Base-by-base conservation (phyloP, 2,329 filamentous ascomycete species). In the Penicillium sclerotigenum region DNA sequence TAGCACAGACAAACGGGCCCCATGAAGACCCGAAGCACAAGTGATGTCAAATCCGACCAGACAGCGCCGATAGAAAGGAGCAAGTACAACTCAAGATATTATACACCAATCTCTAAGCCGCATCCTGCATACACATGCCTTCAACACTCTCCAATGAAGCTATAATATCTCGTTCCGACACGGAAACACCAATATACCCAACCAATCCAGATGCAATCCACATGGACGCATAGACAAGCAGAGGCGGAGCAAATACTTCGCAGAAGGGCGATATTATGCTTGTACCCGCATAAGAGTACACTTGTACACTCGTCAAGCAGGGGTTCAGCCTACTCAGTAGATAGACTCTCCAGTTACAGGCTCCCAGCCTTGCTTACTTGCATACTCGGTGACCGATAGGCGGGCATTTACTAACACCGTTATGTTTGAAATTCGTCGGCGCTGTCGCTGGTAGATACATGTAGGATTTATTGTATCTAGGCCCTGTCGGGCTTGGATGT, bases 1-100 rank as follows among this genome's bases (percentile, higher is more conserved):
- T 56, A 14, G 18, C 56, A 49, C 53, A 48, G 34, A 28, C 52
- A 52, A 58, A 52, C 53, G 47, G 37, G 28, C 10, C n/a, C 31
- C 8, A 36, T 34, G 16, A 42, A 29, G 5, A 34, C 28, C 6
- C 9, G 22, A 47, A 52, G 53, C 47, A 50, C 51, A 51, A 29
- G 46, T 28, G 36, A 41, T 56, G 42, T 28, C 37, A 16, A 52
- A 56, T 26, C 43, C 13, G 22, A 46, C 53, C 18, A 48, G 26
- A 9, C 38, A 36, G 29, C 6, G n/a, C 20, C 6, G 28, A 47
- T 43, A 6, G 4, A 16, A n/a, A 7, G 24, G 22, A 24, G 14
- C 10, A 37, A n/a, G 18, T 7, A 18, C 18, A 54, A 37, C 13
- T 22, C 11, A 13, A n/a, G 18, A 37, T 29, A 37, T 34, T 31